phyloP scores from a whole-genome alignment of 176 grass and related monocot species.

The Oryza glumipatula region DNA sequence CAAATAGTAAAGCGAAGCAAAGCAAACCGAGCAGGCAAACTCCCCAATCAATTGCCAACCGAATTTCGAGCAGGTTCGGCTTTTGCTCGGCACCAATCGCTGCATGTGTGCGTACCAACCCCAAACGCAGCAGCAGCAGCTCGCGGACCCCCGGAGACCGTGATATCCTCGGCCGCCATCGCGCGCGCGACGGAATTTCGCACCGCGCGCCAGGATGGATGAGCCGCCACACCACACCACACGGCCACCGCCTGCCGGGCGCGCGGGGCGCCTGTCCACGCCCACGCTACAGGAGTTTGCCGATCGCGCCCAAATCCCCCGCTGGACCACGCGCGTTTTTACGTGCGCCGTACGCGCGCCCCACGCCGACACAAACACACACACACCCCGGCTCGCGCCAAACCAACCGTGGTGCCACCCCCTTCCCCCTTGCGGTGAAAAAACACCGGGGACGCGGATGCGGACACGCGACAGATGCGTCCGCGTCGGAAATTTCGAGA shows the following conservation, averaged over 20 bases:
- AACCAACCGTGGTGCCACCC: not conserved
- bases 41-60: not conserved
- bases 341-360: not conserved
- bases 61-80: not conserved
- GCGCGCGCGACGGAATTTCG: not conserved
- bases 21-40: not conserved
- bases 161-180: not conserved
- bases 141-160: too few relatives aligned
- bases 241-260: not conserved
- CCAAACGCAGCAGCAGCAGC: too few relatives aligned
- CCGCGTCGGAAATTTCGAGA: conserved; percentile 33
- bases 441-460: not conserved
- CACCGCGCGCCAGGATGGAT: too few relatives aligned
- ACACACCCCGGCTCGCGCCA: too few relatives aligned
- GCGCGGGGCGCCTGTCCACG: conserved; percentile 22
- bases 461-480: not conserved
- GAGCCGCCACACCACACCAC: too few relatives aligned
- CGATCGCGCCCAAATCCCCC: not conserved
- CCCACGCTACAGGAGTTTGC: not conserved
- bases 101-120: not conserved
- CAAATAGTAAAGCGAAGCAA: not conserved
- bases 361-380: not conserved
- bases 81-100: not conserved
- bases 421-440: not conserved
- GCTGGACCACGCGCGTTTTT: not conserved